phyloP scores from a whole-genome alignment of 1,139 yeast genomes.

The Candida albicans region DNA sequence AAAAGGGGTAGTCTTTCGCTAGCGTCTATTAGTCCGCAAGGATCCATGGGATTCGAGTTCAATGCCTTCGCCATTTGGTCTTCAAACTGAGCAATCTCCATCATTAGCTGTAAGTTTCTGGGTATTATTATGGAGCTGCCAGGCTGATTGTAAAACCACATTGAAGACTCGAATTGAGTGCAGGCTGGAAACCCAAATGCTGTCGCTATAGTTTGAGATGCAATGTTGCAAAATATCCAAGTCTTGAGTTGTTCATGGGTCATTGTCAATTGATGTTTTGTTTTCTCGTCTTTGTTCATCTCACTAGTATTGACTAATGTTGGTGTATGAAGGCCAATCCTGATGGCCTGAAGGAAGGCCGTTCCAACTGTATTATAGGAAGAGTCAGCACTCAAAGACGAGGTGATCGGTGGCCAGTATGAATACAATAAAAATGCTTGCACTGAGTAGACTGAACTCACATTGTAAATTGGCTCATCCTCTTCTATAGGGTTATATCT shows the following conservation, averaged over 20 bases:
- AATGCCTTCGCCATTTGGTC: slow-evolving; percentile 80
- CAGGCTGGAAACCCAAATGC: slow-evolving; percentile 95
- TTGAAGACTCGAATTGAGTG: slow-evolving; percentile 77
- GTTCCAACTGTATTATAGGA: slow-evolving; percentile 94
- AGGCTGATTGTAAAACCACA: slow-evolving; percentile 53
- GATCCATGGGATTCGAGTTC: slow-evolving; percentile 69
- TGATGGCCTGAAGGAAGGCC: slow-evolving; percentile 86
- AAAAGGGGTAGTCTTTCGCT: slow-evolving; percentile 73
- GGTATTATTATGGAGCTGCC: slow-evolving; percentile 52
- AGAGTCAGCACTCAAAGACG: slow-evolving; percentile 91
- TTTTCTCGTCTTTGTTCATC: slow-evolving; percentile 8
- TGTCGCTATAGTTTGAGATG: slow-evolving; percentile 85
- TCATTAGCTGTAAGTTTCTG: slow-evolving; percentile 63
- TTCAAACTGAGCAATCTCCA: slow-evolving; percentile 80
- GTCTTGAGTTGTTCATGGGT: slow-evolving; percentile 80
- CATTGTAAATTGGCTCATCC: slow-evolving; percentile 80
- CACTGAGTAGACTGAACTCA: slow-evolving; percentile 90
- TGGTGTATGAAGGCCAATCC: slow-evolving; percentile 80
- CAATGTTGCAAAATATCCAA: slow-evolving; percentile 91
- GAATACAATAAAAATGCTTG: slow-evolving; percentile 89
- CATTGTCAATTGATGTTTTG: slow-evolving; percentile 38
- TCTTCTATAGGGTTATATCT: slow-evolving; percentile 73
- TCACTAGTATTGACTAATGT: slow-evolving; percentile 14
- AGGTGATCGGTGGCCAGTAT: slow-evolving; percentile 94
- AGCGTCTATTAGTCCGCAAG: slow-evolving; percentile 64